phyloP scores from a whole-genome alignment of 768 basidiomycete genomes.

The Lentinula boryana region DNA sequence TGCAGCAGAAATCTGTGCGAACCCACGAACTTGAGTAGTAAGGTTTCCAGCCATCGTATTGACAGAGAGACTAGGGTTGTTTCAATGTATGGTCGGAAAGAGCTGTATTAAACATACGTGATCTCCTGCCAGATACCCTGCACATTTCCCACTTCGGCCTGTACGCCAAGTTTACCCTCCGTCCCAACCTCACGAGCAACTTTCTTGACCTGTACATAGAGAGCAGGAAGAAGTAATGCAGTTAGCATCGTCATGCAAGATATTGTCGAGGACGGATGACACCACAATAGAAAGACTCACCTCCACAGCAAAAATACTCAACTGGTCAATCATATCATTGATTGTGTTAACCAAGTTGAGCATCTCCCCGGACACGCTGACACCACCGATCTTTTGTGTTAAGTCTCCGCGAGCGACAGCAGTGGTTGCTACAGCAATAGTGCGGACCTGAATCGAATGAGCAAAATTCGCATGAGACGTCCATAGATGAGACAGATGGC shows the following conservation, averaged over 20 bases:
- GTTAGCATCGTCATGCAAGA: neutral
- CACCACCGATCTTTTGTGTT: constrained; percentile 88
- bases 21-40: constrained; percentile 98
- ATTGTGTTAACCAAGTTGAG: constrained; percentile 95
- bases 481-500: constrained; percentile 33
- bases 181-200: constrained; percentile 98
- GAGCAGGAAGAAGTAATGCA: constrained; percentile 44
- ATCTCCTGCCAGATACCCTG: constrained; percentile 99
- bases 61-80: constrained; percentile 70
- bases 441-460: constrained; percentile 10
- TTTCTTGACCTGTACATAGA: constrained; percentile 77
- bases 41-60: constrained; percentile 97
- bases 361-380: constrained; percentile 94
- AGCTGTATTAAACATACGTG: constrained; percentile 53
- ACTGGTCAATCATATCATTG: constrained; percentile 73
- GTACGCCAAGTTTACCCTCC: constrained; percentile 97
- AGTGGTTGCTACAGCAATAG: constrained; percentile 35
- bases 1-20: constrained; percentile 97
- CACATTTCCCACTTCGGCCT: constrained; percentile 94
- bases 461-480: neutral
- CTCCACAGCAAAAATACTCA: constrained; percentile 51
- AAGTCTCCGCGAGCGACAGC: constrained; percentile 94
- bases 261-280: too few species aligned
- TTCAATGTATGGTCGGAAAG: neutral
- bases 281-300: constrained; percentile 9